Evolutionary conservation across 345 rosid genomes (phyloP).

Genomic region (Arabis hirsuta): DNA sequence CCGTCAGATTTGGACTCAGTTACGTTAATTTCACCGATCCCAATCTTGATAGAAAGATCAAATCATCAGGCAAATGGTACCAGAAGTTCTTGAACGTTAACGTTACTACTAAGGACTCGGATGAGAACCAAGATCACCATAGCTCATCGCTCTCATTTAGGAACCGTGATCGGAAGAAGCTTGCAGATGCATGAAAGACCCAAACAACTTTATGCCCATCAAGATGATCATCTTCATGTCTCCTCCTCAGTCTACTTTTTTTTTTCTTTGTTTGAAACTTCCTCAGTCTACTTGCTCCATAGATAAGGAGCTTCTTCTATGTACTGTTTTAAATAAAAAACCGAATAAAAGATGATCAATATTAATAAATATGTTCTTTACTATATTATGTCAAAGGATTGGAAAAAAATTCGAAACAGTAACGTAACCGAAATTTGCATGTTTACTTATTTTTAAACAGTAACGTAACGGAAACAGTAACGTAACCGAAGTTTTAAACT

Average conservation of each 20-base stretch:
- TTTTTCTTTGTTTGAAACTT: too few relatives aligned
- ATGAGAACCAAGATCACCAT: neutral
- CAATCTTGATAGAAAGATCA: constrained; percentile 28
- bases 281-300: constrained; percentile 7
- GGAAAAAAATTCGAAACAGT: too few relatives aligned
- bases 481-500: too few relatives aligned
- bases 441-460: too few relatives aligned
- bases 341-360: neutral
- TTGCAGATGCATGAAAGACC: constrained; percentile 16
- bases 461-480: too few relatives aligned
- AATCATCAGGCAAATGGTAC: constrained; percentile 31
- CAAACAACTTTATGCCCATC: neutral
- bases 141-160: neutral
- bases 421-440: too few relatives aligned
- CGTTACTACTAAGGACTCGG: neutral
- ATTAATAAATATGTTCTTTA: too few relatives aligned
- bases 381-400: too few relatives aligned
- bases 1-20: constrained; percentile 34
- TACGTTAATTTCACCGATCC: constrained; percentile 11
- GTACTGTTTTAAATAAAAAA: constrained; percentile 1
- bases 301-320: constrained; percentile 13
- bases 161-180: neutral
- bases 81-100: neutral
- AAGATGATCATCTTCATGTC: constrained; percentile 30
- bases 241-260: neutral